These are phyloP conservation scores for Cystobasidiaceae sp. DNA, from an alignment of 1,284 basidiomycete genomes.

Conservation along the genomic window DNA sequence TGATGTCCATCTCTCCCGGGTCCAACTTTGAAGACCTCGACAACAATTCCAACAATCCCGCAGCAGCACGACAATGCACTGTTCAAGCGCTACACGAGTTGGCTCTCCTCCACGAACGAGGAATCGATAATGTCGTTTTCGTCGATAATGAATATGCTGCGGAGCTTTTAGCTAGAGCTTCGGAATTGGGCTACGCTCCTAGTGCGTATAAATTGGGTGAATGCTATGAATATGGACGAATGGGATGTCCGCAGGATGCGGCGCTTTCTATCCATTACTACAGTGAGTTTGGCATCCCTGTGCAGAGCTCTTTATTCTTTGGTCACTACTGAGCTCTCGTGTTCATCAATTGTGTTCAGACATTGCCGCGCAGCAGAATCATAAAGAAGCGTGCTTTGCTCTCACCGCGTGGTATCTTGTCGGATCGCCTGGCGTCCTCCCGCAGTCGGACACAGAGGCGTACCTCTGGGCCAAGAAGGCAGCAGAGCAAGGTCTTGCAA, in stretches of 20 bases:
- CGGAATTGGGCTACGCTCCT: constrained; percentile 92
- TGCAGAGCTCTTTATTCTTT: not conserved
- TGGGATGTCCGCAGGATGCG: constrained; percentile 96
- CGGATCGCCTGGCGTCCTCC: constrained; percentile 92
- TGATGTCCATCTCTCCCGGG: too few species aligned
- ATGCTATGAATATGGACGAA: constrained; percentile 98
- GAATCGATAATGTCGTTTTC: constrained; percentile 93
- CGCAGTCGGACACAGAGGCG: constrained; percentile 96
- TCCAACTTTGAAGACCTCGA: not conserved
- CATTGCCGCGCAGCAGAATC: constrained; percentile 94
- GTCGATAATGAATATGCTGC: constrained; percentile 92
- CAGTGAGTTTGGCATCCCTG: constrained; percentile 55
- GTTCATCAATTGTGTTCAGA: constrained; percentile 53
- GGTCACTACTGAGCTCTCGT: not conserved
- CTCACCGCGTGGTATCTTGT: constrained; percentile 99
- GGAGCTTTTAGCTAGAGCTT: constrained; percentile 88
- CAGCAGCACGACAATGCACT: constrained; percentile 11
- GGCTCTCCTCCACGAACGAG: constrained; percentile 88
- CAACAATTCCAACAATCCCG: constrained; percentile 64
- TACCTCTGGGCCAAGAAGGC: constrained; percentile 91
- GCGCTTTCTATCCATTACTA: constrained; percentile 98
- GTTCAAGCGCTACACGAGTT: constrained; percentile 95
- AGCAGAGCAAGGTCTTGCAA: constrained; percentile 85
- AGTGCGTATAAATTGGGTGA: constrained; percentile 93
- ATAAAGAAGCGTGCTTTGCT: constrained; percentile 95